phyloP scores from a whole-genome alignment of 163 green algal species.

The Scenedesmus sp. region DNA sequence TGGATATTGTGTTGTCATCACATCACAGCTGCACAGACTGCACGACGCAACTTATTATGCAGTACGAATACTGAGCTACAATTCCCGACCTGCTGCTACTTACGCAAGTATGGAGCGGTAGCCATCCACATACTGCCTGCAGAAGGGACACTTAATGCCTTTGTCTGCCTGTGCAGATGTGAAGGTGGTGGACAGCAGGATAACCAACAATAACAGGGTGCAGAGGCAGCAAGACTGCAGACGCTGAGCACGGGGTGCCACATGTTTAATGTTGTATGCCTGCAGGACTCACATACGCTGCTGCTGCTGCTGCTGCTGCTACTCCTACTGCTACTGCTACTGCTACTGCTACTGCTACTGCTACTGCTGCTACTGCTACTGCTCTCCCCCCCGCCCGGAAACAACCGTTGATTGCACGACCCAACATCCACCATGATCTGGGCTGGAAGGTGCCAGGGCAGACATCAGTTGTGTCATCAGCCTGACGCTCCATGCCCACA shows the following conservation, averaged over 20 bases:
- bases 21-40: not conserved
- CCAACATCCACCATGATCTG: not conserved
- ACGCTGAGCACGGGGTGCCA: no score
- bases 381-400: no score
- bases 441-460: not conserved
- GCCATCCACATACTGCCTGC: conserved; percentile 63
- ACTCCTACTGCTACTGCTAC: not conserved
- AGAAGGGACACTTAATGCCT: conserved; percentile 76
- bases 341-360: not conserved
- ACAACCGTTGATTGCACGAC: no score
- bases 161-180: conserved; percentile 60
- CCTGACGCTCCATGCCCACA: not conserved
- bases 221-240: no score
- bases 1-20: no score
- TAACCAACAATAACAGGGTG: no score
- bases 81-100: not conserved
- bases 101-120: conserved; percentile 61
- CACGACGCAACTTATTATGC: not conserved
- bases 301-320: not conserved
- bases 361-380: no score
- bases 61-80: not conserved
- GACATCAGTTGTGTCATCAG: not conserved
- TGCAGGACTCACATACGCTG: not conserved
- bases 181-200: not conserved
- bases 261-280: no score